Evolutionary conservation across 2,329 filamentous ascomycete species (phyloP).

Genomic region (Chaetomium olivaceum): DNA sequence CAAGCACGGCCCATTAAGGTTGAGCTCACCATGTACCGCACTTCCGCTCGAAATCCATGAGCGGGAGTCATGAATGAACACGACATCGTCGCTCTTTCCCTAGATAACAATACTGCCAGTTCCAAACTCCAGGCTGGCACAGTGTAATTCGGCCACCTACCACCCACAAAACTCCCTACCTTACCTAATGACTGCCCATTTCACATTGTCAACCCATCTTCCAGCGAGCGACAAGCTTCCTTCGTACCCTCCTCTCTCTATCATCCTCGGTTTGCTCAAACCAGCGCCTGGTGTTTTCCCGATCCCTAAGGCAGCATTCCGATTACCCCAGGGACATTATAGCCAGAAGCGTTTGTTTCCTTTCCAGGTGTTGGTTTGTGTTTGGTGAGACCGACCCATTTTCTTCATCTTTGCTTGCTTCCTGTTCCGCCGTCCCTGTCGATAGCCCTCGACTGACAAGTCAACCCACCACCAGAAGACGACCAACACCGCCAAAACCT

Average conservation of each 20-base stretch:
- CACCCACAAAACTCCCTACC: not conserved
- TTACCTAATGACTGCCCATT: not conserved
- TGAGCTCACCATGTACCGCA: not conserved
- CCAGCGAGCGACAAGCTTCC: not conserved
- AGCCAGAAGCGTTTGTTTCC: conserved; percentile 18
- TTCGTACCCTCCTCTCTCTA: not conserved
- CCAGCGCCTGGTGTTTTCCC: not conserved
- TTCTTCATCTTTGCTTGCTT: not conserved
- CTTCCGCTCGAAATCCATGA: not conserved
- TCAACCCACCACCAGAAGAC: not conserved
- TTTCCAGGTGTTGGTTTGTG: not conserved
- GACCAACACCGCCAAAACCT: not conserved
- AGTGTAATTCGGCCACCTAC: not conserved
- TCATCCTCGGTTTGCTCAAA: conserved; percentile 11
- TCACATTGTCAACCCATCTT: not conserved
- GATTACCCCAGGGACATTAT: conserved; percentile 5
- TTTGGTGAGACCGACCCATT: not conserved
- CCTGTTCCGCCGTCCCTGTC: not conserved
- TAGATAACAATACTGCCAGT: not conserved
- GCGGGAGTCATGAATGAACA: not conserved
- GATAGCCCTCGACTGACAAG: not conserved
- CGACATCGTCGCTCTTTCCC: not conserved
- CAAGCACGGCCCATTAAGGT: not conserved
- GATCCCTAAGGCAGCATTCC: conserved; percentile 14
- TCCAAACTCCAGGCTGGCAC: not conserved